Base-by-base conservation (phyloP, 768 basidiomycete genomes). In the Pleurotus eryngii region DNA sequence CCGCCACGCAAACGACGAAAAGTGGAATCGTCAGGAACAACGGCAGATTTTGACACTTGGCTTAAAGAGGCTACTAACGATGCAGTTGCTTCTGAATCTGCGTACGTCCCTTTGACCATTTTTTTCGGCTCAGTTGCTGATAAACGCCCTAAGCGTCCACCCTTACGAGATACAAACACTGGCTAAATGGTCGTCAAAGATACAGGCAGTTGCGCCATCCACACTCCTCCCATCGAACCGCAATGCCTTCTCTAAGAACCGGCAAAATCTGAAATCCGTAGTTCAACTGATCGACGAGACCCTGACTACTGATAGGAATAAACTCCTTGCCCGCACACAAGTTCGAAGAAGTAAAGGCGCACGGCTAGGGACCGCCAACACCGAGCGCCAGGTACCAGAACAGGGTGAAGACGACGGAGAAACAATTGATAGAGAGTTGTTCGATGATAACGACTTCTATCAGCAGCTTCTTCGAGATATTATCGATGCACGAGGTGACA, bases 161-260 rank as follows among this genome's bases (percentile, higher is more conserved):
- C 81, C 86, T 2, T 78, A 88, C 59, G 78, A 89, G 11, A 68
- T 93, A 43, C 84, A 86, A 59, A 95, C 91, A 1, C 79, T 99
- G 22, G 76, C 81, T 39, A 98, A 98, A 71, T 99, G 97, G 97
- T 97, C 94, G 8, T 79, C 87, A 22, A 99, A 98, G 75, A 90
- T 98, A 39, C 91, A 95, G 65, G 91, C 95, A 1, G 95, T 97
- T 4, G 84, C 94, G 2, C 87, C 93, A 9, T 85, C 87, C 5
- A 86, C 80, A 42, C 82, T 91, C 11, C 76, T 86, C 4, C 85
- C 87, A 43, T 83, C 81, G 11, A 88, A 83, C 61, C 82, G 83
- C n/a, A 85, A 83, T 57, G 74, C 87, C 5, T 92, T 93, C 70
- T 80, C 79, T 43, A 81, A 76, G 73, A 76, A 75, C 66, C 77